Evolutionary conservation across 2,329 filamentous ascomycete genomes (phyloP).

Genomic region (Xylaria sp.): DNA sequence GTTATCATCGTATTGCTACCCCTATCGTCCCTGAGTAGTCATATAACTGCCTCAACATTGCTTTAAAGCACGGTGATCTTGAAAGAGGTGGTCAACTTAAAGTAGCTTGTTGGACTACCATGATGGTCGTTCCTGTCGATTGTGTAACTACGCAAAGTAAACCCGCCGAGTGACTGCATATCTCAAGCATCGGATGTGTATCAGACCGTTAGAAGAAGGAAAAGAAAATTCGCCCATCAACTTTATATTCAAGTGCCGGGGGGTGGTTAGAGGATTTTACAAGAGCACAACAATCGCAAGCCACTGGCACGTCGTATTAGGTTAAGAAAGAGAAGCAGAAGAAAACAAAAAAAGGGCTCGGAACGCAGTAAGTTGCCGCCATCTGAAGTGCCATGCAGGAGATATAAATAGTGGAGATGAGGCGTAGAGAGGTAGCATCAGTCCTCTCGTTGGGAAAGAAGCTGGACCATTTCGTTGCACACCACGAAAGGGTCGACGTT

Average conservation of each 20-base stretch:
- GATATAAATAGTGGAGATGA: constrained; percentile 18
- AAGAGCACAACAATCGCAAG: neutral
- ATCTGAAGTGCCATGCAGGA: constrained; percentile 24
- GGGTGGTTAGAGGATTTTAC: neutral
- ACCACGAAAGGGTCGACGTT: constrained; percentile 9
- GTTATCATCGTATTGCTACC: neutral
- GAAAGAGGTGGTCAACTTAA: neutral
- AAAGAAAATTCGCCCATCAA: constrained; percentile 4
- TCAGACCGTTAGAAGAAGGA: too few species aligned
- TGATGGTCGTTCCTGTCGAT: neutral
- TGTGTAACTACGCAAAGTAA: neutral
- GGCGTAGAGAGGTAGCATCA: constrained; percentile 18
- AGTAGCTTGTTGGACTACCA: neutral
- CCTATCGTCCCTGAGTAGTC: neutral
- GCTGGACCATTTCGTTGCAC: constrained; percentile 5
- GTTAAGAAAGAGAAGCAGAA: too few species aligned
- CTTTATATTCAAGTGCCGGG: neutral
- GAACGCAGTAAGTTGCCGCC: neutral
- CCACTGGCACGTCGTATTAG: constrained; percentile 7
- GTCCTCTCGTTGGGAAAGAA: constrained; percentile 14
- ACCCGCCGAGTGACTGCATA: too few species aligned
- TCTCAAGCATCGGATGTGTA: neutral
- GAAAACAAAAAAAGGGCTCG: constrained; percentile 8
- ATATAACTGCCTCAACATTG: neutral
- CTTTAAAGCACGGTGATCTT: neutral